Conservation (phyloP, 1,139 yeast species). For the Lodderomyces oxycetoniae region DNA sequence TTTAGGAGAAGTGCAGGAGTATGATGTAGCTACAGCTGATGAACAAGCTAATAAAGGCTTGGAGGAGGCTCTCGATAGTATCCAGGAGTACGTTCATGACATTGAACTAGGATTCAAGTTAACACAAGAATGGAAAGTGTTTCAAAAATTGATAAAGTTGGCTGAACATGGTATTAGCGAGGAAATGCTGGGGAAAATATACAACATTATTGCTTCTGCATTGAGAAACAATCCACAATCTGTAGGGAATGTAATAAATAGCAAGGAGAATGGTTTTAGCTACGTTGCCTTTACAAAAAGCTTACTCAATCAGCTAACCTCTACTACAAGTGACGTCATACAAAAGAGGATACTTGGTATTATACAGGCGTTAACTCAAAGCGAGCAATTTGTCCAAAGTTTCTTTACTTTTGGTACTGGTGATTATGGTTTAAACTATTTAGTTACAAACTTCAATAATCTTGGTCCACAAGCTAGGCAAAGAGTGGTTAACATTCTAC, state of each 20-base stretch:
- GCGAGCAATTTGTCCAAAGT: slow-evolving; percentile 22
- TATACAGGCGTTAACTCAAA: slow-evolving; percentile 38
- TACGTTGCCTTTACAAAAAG: slow-evolving; percentile 13
- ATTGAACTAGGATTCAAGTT: slow-evolving; percentile 53
- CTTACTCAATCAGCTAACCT: slow-evolving; percentile 18
- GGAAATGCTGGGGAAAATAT: slow-evolving; percentile 38
- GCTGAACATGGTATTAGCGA: slow-evolving; percentile 12
- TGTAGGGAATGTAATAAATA: slow-evolving; percentile 22
- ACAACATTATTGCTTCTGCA: slow-evolving; percentile 51
- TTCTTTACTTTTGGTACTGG: slow-evolving; percentile 20
- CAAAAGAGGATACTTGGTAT: slow-evolving; percentile 49
- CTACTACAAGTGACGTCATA: slow-evolving; percentile 24
- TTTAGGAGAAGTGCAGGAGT: slow-evolving; percentile 21
- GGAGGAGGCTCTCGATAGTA: slow-evolving; percentile 36
- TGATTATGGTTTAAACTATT: slow-evolving; percentile 21
- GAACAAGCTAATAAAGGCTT: slow-evolving; percentile 11
- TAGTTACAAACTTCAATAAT: slow-evolving; percentile 26
- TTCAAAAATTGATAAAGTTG: slow-evolving; percentile 17
- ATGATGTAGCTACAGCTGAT: slow-evolving; percentile 13
- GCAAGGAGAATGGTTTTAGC: slow-evolving; percentile 1
- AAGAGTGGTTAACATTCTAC: slow-evolving; percentile 37
- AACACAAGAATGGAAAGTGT: slow-evolving; percentile 17
- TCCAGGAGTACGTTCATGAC: slow-evolving; percentile 63
- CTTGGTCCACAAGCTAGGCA: slow-evolving; percentile 27
- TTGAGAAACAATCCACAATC: slow-evolving; percentile 75